phyloP scores from a whole-genome alignment of 2,329 filamentous ascomycete species.

The Helotiales sp. region DNA sequence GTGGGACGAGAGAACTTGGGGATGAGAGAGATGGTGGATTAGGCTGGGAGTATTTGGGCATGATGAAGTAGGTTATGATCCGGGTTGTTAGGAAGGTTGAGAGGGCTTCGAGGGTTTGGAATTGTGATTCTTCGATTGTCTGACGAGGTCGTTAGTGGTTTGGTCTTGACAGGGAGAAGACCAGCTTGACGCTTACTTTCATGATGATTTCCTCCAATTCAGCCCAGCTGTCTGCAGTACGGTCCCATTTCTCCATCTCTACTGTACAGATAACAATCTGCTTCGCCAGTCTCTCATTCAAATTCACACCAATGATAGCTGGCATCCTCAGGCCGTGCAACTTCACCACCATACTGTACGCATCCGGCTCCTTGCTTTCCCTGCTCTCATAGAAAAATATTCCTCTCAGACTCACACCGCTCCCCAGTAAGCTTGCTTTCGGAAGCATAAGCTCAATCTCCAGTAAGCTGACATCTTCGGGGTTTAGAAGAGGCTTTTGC shows the following conservation, averaged over 20 bases:
- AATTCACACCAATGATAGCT: conserved; percentile 70
- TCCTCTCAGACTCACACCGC: conserved; percentile 51
- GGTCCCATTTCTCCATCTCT: conserved; percentile 51
- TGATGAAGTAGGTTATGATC: conserved; percentile 46
- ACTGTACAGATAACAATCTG: conserved; percentile 67
- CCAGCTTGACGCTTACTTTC: conserved; percentile 46
- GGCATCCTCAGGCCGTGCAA: conserved; percentile 62
- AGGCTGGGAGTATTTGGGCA: conserved; percentile 10
- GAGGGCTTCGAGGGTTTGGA: conserved; percentile 64
- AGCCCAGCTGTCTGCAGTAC: conserved; percentile 51
- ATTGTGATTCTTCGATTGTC: conserved; percentile 56
- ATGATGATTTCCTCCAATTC: conserved; percentile 60
- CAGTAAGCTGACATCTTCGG: conserved; percentile 44
- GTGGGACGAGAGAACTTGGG: neutral
- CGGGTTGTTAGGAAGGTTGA: conserved; percentile 48
- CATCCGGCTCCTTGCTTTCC: conserved; percentile 17
- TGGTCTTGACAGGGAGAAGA: neutral
- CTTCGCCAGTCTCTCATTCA: conserved; percentile 65
- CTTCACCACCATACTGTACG: conserved; percentile 33
- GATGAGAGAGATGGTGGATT: conserved; percentile 5
- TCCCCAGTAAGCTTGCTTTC: conserved; percentile 68
- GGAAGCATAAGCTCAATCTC: conserved; percentile 58
- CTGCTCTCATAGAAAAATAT: conserved; percentile 39
- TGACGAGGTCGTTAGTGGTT: conserved; percentile 29
- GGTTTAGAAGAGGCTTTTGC: conserved; percentile 35